Evolutionary conservation across 1,284 basidiomycete species (phyloP).

Genomic region (Heterobasidion parviporum): DNA sequence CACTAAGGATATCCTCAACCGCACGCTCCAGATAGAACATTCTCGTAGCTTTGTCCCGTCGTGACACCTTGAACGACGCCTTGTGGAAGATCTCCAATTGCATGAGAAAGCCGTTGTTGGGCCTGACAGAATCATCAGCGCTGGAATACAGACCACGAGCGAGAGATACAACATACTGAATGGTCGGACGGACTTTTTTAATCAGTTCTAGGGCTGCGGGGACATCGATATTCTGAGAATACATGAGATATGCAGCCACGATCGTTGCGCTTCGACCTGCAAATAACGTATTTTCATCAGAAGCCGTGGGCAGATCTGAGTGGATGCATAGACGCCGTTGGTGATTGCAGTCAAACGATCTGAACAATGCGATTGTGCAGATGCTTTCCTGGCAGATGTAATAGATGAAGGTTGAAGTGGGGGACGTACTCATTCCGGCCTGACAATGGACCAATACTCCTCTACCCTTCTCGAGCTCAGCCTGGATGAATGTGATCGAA

Average conservation of each 20-base stretch:
- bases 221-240: slow-evolving; percentile 53
- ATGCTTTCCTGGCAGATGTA: no score
- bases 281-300: not conserved
- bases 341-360: not conserved
- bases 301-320: no score
- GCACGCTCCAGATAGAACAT: slow-evolving; percentile 78
- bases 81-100: slow-evolving; percentile 75
- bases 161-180: slow-evolving; percentile 48
- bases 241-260: slow-evolving; percentile 81
- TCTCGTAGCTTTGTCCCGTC: slow-evolving; percentile 61
- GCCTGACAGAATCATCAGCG: slow-evolving; percentile 33
- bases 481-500: slow-evolving; percentile 73
- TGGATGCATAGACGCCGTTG: no score
- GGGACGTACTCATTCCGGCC: slow-evolving; percentile 72
- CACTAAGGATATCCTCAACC: slow-evolving; percentile 73
- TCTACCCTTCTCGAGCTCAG: slow-evolving; percentile 63
- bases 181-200: slow-evolving; percentile 50
- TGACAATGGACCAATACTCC: slow-evolving; percentile 84
- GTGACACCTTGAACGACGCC: slow-evolving; percentile 62
- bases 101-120: slow-evolving; percentile 69
- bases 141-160: not conserved
- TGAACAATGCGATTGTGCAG: no score
- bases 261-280: slow-evolving; percentile 76
- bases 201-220: slow-evolving; percentile 65
- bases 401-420: not conserved